Evolutionary conservation across 345 rosid species (phyloP).

Genomic region (Pistacia atlantica): DNA sequence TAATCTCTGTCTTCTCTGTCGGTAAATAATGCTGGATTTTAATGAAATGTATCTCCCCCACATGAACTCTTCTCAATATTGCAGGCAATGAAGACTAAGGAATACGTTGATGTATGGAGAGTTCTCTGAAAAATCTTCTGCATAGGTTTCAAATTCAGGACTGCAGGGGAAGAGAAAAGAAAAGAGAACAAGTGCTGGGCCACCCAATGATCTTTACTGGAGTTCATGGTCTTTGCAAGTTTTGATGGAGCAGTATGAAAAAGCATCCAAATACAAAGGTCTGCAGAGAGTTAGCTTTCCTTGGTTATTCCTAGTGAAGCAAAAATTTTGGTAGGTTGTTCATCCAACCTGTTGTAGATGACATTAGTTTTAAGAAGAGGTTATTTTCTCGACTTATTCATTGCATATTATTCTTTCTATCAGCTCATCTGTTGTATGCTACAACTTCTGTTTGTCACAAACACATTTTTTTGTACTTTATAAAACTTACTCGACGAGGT

Average conservation of each 20-base stretch:
- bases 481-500: no score
- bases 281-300: neutral
- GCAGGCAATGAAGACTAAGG: conserved; percentile 45
- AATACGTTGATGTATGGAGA: neutral
- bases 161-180: neutral
- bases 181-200: neutral
- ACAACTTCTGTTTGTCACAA: neutral
- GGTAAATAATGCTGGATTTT: conserved; percentile 6
- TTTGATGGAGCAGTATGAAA: neutral
- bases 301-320: neutral
- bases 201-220: no score
- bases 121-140: neutral
- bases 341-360: neutral
- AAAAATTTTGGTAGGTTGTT: conserved; percentile 8
- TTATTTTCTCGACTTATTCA: no score
- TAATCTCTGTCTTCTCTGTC: neutral
- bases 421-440: neutral
- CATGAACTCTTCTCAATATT: conserved; percentile 10
- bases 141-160: neutral
- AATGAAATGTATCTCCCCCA: neutral
- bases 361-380: neutral
- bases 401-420: neutral
- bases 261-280: neutral
- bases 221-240: neutral
- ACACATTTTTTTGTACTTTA: neutral